These are phyloP conservation scores for Mortierella hygrophila DNA, from an alignment of 192 early-diverging fungal species.

Conservation along the genomic window DNA sequence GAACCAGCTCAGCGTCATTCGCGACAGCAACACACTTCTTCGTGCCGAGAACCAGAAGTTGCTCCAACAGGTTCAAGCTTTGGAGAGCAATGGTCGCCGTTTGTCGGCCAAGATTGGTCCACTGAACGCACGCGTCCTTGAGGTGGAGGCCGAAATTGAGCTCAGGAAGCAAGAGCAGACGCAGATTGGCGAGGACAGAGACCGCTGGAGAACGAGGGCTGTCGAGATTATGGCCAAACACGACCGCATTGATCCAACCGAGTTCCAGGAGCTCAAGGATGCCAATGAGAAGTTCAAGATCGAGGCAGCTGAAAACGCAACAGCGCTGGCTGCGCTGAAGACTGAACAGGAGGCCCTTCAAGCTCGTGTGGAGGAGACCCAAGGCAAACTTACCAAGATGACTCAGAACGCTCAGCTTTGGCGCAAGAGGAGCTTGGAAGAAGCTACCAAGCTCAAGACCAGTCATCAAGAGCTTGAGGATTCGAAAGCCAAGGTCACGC, in stretches of 20 bases:
- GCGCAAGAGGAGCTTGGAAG: constrained; percentile 25
- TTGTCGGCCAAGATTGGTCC: constrained; percentile 64
- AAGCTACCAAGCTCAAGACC: constrained; percentile 29
- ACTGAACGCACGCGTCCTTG: constrained; percentile 70
- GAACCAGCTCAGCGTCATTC: constrained; percentile 74
- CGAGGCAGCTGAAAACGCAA: constrained; percentile 25
- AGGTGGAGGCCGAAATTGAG: constrained; percentile 73
- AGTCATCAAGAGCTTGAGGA: constrained; percentile 33
- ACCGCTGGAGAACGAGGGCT: constrained; percentile 79
- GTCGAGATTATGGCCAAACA: constrained; percentile 82
- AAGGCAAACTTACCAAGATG: constrained; percentile 29
- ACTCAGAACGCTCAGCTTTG: constrained; percentile 37
- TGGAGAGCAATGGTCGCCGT: constrained; percentile 59
- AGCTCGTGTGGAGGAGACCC: constrained; percentile 39
- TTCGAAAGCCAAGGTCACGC: constrained; percentile 37
- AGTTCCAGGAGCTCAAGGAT: constrained; percentile 76
- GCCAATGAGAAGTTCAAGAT: constrained; percentile 57
- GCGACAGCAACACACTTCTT: constrained; percentile 83
- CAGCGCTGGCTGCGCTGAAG: constrained; percentile 7
- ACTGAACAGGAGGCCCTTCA: constrained; percentile 28
- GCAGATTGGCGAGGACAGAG: constrained; percentile 72
- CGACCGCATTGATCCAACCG: constrained; percentile 85
- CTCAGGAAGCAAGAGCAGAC: constrained; percentile 63
- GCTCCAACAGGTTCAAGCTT: constrained; percentile 30
- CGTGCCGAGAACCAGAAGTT: constrained; percentile 69